Evolutionary conservation across 371 early-diverging fungal genomes (phyloP).

Genomic region (Batkoa obscura): DNA sequence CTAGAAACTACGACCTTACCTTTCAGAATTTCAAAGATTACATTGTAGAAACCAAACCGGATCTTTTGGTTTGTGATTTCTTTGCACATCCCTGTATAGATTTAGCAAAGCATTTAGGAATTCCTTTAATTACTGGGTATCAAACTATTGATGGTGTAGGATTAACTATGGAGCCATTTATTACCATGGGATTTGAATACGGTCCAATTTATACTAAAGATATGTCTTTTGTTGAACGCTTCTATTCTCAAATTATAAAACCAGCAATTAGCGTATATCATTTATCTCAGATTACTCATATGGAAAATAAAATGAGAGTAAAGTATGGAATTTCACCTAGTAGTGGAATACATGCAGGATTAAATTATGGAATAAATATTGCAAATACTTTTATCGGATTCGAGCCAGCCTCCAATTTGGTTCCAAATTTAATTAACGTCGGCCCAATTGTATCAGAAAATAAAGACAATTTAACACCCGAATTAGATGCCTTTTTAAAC

Average conservation of each 20-base stretch:
- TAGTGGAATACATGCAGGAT: neutral
- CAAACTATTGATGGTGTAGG: neutral
- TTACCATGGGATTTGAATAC: neutral
- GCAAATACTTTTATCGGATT: conserved; percentile 2
- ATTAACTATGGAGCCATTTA: neutral
- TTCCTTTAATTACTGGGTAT: conserved; percentile 2
- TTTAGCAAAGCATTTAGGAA: neutral
- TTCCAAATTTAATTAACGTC: neutral
- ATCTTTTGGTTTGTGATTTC: conserved; percentile 7
- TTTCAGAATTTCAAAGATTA: neutral
- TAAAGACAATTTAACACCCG: neutral
- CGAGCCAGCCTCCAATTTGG: neutral
- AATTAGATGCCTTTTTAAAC: neutral
- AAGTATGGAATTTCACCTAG: neutral
- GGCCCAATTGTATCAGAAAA: neutral
- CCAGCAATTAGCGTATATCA: neutral
- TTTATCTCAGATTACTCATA: neutral
- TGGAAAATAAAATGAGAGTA: neutral
- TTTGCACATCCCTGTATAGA: neutral
- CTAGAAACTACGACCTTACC: neutral
- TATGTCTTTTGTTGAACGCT: neutral
- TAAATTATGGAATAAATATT: neutral
- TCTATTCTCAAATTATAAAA: neutral
- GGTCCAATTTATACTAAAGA: neutral
- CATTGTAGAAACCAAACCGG: neutral